These are phyloP conservation scores for Lagenaria siceraria DNA, from an alignment of 306 rosid species.

Conservation along the genomic window DNA sequence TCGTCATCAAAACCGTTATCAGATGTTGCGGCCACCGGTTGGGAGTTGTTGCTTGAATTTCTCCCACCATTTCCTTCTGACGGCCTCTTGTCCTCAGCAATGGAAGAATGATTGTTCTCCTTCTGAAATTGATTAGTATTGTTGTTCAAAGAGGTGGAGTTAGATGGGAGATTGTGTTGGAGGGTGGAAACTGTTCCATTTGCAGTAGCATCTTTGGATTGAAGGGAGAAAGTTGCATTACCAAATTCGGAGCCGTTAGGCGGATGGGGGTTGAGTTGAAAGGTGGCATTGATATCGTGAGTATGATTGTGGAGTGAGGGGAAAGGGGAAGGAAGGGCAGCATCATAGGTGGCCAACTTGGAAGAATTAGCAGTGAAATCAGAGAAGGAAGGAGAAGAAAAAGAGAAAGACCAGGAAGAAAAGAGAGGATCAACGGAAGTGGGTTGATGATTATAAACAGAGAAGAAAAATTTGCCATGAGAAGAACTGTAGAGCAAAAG, in stretches of 20 bases:
- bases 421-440: conserved; percentile 17
- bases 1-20: conserved; percentile 19
- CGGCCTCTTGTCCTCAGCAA: not conserved
- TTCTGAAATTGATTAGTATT: not conserved
- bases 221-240: conserved; percentile 19
- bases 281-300: conserved; percentile 18
- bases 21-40: not conserved
- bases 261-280: not conserved
- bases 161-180: not conserved
- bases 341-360: not conserved
- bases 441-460: conserved; percentile 14
- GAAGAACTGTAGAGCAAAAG: conserved; percentile 31
- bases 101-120: not conserved
- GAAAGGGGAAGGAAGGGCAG: conserved; percentile 13
- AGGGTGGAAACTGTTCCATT: conserved; percentile 10
- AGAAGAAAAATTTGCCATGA: conserved; percentile 23
- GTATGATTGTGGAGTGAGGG: not conserved
- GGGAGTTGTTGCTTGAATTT: conserved; percentile 10
- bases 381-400: conserved; percentile 11
- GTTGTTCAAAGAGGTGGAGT: not conserved
- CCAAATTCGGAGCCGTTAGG: not conserved
- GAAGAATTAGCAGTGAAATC: not conserved
- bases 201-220: conserved; percentile 4
- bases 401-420: conserved; percentile 26
- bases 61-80: not conserved